Conservation (phyloP, 805 yeast species). For the Suhomyces emberorum region DNA sequence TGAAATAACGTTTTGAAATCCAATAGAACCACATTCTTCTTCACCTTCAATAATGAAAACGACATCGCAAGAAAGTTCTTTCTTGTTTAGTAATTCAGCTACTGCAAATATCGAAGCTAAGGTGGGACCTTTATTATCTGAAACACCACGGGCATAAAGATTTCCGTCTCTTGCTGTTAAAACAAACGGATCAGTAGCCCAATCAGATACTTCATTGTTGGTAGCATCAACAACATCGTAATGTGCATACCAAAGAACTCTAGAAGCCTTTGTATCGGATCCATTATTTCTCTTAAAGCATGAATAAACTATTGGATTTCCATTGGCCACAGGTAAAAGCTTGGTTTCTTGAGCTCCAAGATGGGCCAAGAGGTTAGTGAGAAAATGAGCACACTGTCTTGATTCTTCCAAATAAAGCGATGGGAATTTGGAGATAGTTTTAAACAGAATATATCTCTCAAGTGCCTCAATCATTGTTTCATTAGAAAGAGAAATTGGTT, state of each 20-base stretch:
- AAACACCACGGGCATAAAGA: constrained; percentile 85
- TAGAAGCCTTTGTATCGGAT: constrained; percentile 6
- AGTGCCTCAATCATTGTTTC: constrained; percentile 65
- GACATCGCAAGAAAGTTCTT: constrained; percentile 63
- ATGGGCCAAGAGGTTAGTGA: constrained; percentile 57
- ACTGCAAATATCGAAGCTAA: constrained; percentile 85
- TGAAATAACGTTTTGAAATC: constrained; percentile 68
- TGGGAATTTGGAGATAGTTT: constrained; percentile 75
- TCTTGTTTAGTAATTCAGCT: constrained; percentile 57
- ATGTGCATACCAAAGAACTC: constrained; percentile 89
- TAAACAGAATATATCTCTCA: constrained; percentile 58
- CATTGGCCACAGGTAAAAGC: constrained; percentile 68
- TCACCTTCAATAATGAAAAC: constrained; percentile 90
- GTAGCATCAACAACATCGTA: constrained; percentile 90
- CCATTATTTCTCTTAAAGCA: constrained; percentile 50
- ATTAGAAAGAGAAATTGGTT: constrained; percentile 29
- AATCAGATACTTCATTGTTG: constrained; percentile 43
- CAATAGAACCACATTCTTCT: constrained; percentile 90
- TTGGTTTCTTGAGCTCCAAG: constrained; percentile 69
- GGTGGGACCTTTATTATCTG: constrained; percentile 93
- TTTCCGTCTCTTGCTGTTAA: constrained; percentile 80
- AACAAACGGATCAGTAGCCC: constrained; percentile 79
- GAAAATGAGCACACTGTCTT: constrained; percentile 78
- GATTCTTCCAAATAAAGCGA: constrained; percentile 71
- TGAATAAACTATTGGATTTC: constrained; percentile 85